These are phyloP conservation scores for Tanacetum coccineum DNA, from an alignment of 129 eudicot species.

Conservation along the genomic window DNA sequence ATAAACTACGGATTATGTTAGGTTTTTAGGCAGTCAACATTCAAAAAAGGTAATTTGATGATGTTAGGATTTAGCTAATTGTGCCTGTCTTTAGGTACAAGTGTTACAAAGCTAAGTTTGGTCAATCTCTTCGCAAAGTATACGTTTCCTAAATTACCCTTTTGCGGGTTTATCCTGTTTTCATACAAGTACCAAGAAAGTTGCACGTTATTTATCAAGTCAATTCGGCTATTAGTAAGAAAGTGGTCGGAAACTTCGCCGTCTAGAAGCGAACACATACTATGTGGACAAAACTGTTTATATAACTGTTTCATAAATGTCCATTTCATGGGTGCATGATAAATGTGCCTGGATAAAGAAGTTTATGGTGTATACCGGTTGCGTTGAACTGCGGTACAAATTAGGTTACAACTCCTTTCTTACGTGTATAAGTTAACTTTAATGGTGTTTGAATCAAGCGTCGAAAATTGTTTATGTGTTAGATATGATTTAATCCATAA, in stretches of 20 bases:
- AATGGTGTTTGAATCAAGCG: no score
- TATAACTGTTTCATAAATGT: neutral
- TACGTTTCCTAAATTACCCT: conserved; percentile 9
- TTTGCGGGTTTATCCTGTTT: conserved; percentile 4
- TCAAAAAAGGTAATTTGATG: conserved; percentile 32
- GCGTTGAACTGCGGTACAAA: neutral
- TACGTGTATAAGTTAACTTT: no score
- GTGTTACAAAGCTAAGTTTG: conserved; percentile 2
- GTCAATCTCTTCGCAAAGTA: conserved; percentile 17
- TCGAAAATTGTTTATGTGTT: no score
- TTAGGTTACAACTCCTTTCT: neutral
- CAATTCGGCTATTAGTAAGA: neutral
- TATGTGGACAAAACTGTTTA: neutral
- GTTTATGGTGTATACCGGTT: neutral
- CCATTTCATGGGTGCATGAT: neutral
- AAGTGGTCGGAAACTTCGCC: neutral
- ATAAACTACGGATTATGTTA: conserved; percentile 15
- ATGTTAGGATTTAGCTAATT: conserved; percentile 32
- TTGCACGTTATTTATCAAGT: neutral
- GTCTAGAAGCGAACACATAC: neutral
- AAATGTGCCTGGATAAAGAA: neutral
- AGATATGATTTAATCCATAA: no score
- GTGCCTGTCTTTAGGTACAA: conserved; percentile 25
- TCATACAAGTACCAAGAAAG: neutral
- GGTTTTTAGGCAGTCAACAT: conserved; percentile 36